phyloP scores from a whole-genome alignment of 2,329 filamentous ascomycete genomes.

The Xylariaceae sp. region DNA sequence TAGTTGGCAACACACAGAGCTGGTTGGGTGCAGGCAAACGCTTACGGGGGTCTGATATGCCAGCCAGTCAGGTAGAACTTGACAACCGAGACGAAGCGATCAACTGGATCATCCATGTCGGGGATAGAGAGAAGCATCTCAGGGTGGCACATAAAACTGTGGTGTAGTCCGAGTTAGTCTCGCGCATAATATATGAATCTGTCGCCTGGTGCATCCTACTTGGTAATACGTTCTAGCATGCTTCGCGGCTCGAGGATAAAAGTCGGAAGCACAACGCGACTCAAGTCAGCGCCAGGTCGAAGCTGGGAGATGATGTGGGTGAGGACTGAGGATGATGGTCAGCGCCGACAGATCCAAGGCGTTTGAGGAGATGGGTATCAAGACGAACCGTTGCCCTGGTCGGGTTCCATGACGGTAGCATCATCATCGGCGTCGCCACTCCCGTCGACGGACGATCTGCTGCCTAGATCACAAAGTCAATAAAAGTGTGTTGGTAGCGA shows the following conservation, averaged over 20 bases:
- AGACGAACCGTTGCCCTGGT: conserved; percentile 87
- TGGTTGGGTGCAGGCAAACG: conserved; percentile 33
- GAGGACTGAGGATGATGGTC: conserved; percentile 68
- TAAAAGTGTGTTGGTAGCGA: not conserved
- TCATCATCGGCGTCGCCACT: conserved; percentile 65
- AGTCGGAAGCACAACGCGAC: conserved; percentile 90
- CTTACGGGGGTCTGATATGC: conserved; percentile 97
- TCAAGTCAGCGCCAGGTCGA: conserved; percentile 91
- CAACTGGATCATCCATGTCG: conserved; percentile 82
- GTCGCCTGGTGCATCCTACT: conserved; percentile 61
- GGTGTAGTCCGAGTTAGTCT: conserved; percentile 21
- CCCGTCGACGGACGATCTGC: conserved; percentile 60
- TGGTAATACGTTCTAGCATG: conserved; percentile 98
- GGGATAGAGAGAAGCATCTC: conserved; percentile 92
- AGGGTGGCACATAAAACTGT: conserved; percentile 98
- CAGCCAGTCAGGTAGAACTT: conserved; percentile 98
- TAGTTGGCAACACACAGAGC: conserved; percentile 12
- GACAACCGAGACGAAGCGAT: conserved; percentile 92
- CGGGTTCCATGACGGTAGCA: conserved; percentile 83
- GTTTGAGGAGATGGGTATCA: not conserved
- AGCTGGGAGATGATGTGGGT: conserved; percentile 97
- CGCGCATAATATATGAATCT: not conserved
- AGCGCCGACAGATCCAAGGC: conserved; percentile 9
- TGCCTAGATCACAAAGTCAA: conserved; percentile 31
- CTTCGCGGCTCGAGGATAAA: conserved; percentile 98